A percentile compares a stretch with the other conserved stretches of the same genome.
These are phyloP conservation scores for Thalassiosira sp. DNA, from an alignment of 352 stramenopile genomes.

Conservation along the genomic window DNA sequence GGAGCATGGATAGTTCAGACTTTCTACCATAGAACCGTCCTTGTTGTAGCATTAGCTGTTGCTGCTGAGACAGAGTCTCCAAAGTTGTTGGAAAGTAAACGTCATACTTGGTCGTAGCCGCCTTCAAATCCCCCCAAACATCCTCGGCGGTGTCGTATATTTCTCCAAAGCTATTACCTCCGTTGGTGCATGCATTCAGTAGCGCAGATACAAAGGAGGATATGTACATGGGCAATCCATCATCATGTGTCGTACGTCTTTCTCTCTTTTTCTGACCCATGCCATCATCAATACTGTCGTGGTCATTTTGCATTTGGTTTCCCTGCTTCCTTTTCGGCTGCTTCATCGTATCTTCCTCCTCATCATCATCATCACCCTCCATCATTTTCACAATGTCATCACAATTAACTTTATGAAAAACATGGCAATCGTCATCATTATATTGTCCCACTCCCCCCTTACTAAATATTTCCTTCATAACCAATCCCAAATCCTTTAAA, in stretches of 20 bases:
- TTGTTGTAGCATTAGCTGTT: background rate
- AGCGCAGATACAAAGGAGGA: constrained; percentile 23
- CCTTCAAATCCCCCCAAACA: constrained; percentile 22
- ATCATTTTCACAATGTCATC: too few relatives aligned
- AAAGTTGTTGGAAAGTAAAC: background rate
- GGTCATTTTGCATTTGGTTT: background rate
- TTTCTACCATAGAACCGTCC: constrained; percentile 17
- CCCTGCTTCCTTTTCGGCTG: background rate
- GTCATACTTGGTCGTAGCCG: background rate
- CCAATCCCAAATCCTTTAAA: background rate
- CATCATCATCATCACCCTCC: background rate
- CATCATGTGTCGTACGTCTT: background rate
- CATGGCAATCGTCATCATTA: background rate
- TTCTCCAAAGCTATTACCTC: background rate
- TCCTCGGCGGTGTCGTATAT: background rate
- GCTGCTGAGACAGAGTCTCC: background rate
- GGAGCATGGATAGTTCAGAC: background rate
- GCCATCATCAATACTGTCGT: too few relatives aligned
- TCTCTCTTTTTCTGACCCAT: too few relatives aligned
- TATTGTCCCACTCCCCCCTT: background rate
- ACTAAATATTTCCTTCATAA: background rate
- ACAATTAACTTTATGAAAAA: too few relatives aligned
- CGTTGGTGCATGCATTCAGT: background rate
- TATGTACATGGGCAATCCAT: constrained; percentile 19
- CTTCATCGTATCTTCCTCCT: too few relatives aligned